phyloP scores from a whole-genome alignment of 108 stramenopile genomes.

The Nitzschia sp. region DNA sequence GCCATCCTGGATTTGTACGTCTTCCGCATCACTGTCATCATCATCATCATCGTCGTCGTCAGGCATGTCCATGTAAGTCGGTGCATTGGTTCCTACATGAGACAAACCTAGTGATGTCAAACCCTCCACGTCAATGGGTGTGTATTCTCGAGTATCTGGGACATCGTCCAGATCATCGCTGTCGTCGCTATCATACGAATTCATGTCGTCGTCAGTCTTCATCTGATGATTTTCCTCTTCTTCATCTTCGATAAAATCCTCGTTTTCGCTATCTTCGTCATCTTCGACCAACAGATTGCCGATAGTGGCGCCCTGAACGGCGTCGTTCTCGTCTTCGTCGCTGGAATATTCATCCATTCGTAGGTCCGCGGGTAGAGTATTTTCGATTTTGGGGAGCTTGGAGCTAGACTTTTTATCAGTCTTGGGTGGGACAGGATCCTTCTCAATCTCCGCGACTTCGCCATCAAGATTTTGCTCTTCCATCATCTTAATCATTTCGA shows the following conservation, averaged over 20 bases:
- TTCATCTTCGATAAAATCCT: conserved; percentile 25
- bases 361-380: conserved; percentile 75
- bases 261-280: conserved; percentile 22
- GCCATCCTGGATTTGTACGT: conserved; percentile 59
- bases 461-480: conserved; percentile 29
- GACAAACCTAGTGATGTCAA: conserved; percentile 78
- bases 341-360: conserved; percentile 93
- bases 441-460: background rate
- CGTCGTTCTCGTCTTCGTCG: conserved; percentile 81
- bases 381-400: conserved; percentile 44
- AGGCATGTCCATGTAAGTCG: conserved; percentile 24
- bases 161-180: conserved; percentile 79
- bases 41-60: conserved; percentile 68
- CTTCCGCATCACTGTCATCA: conserved; percentile 78
- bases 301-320: conserved; percentile 39
- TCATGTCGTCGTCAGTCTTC: background rate
- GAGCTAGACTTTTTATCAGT: conserved; percentile 20
- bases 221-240: conserved; percentile 18
- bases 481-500: conserved; percentile 63
- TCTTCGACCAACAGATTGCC: conserved; percentile 76
- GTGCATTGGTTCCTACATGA: conserved; percentile 38
- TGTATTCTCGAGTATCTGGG: conserved; percentile 86
- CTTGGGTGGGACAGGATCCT: background rate
- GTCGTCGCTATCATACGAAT: conserved; percentile 59
- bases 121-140: conserved; percentile 78